Conservation (phyloP, 2,329 filamentous ascomycete genomes). For the Colletotrichum sp. region DNA sequence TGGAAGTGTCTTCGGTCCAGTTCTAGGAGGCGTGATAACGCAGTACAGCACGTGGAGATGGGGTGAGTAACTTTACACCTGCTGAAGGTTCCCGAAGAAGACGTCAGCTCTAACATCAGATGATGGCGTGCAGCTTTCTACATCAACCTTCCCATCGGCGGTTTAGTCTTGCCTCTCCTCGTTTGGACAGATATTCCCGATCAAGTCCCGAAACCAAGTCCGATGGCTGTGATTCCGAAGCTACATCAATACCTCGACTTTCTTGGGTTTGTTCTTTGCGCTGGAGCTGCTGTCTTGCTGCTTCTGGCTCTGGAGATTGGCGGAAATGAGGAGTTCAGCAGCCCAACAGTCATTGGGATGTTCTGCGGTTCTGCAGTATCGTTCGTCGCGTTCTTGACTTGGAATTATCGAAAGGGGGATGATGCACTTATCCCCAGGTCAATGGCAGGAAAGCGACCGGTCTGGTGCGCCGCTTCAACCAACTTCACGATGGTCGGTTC, state of each 20-base stretch:
- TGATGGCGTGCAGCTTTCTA: constrained; percentile 35
- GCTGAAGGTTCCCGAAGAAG: neutral
- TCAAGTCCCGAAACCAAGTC: constrained; percentile 26
- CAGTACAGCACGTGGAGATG: constrained; percentile 44
- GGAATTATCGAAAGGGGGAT: constrained; percentile 28
- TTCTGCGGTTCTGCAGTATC: constrained; percentile 24
- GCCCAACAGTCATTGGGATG: constrained; percentile 24
- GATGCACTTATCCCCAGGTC: constrained; percentile 27
- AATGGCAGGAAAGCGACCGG: constrained; percentile 21
- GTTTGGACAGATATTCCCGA: constrained; percentile 41
- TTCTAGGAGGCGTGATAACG: constrained; percentile 48
- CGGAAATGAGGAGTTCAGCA: constrained; percentile 32
- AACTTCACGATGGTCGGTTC: constrained; percentile 36
- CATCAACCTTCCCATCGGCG: constrained; percentile 41
- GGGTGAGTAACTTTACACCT: constrained; percentile 30
- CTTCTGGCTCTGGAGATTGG: constrained; percentile 39
- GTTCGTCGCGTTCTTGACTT: constrained; percentile 25
- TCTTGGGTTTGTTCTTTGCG: constrained; percentile 26
- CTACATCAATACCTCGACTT: constrained; percentile 41
- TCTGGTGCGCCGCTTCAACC: constrained; percentile 40
- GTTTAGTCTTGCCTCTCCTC: constrained; percentile 35
- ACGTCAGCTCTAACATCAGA: neutral
- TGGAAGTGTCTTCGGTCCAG: constrained; percentile 42
- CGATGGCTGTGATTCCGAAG: constrained; percentile 32
- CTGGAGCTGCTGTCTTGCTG: constrained; percentile 33